Conservation (phyloP, 139 green algal genomes). For the Zygnema cylindricum region DNA sequence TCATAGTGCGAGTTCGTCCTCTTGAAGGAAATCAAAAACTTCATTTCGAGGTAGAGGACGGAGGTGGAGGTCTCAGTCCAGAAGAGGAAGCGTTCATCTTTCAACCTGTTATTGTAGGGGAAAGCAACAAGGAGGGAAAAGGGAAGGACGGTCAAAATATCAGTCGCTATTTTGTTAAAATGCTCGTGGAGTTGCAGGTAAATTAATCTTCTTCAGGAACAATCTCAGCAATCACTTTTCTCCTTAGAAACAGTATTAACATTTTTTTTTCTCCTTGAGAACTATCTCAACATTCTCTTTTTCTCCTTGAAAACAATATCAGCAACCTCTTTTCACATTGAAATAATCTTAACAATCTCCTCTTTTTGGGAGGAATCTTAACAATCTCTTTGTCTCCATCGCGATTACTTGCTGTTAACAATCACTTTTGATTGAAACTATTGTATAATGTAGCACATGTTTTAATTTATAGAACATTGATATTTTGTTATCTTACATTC, state of each 20-base stretch:
- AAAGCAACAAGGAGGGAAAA: conserved; percentile 11
- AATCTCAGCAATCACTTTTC: not conserved
- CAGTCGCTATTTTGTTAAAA: conserved; percentile 1
- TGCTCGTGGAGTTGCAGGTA: conserved; percentile 31
- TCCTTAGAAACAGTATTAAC: not conserved
- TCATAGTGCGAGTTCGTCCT: conserved; percentile 33
- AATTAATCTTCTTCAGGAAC: not conserved
- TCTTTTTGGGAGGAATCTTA: too few species aligned
- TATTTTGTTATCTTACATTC: not conserved
- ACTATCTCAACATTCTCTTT: not conserved
- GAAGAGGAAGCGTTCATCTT: conserved; percentile 23
- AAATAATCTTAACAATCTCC: too few species aligned
- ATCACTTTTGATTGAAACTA: too few species aligned
- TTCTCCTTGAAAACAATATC: too few species aligned
- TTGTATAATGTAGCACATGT: too few species aligned
- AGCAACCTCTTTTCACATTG: too few species aligned
- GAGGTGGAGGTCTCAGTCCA: conserved; percentile 8
- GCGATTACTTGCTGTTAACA: too few species aligned
- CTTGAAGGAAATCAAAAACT: not conserved
- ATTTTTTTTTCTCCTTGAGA: not conserved
- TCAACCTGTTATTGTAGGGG: conserved; percentile 37
- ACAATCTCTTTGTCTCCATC: too few species aligned
- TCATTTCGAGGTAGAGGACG: conserved; percentile 53
- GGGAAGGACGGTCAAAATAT: conserved; percentile 11
- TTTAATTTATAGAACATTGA: too few species aligned